A percentile compares a stretch with the other conserved stretches of the same genome.
Conservation (phyloP, 2,329 filamentous ascomycete genomes). For the Cladosporium austrohemisphaericum region DNA sequence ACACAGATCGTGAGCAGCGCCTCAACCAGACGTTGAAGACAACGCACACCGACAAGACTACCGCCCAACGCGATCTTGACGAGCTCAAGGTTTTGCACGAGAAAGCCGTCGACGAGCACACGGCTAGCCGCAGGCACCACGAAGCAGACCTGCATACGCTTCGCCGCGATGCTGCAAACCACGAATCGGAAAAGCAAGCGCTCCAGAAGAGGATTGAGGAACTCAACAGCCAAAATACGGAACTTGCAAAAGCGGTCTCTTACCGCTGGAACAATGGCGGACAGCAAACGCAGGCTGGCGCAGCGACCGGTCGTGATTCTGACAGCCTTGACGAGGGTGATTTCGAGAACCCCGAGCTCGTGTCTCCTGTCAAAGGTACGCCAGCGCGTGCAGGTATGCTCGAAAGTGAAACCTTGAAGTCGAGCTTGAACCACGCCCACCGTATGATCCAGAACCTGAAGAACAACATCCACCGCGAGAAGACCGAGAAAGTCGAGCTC, state of each 20-base stretch:
- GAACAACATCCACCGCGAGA: conserved; percentile 92
- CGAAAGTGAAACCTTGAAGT: conserved; percentile 94
- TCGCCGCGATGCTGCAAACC: conserved; percentile 72
- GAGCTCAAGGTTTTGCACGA: conserved; percentile 78
- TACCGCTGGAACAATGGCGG: conserved; percentile 59
- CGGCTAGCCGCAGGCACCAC: conserved; percentile 71
- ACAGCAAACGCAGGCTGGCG: neutral
- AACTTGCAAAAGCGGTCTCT: conserved; percentile 80
- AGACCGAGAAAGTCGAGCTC: conserved; percentile 96
- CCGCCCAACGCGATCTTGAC: conserved; percentile 80
- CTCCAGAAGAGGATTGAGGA: conserved; percentile 87
- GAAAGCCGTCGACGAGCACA: conserved; percentile 77
- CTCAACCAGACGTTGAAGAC: conserved; percentile 68
- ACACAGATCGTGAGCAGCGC: conserved; percentile 77
- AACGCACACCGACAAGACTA: conserved; percentile 69
- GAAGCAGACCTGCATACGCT: conserved; percentile 83
- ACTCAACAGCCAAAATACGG: conserved; percentile 80
- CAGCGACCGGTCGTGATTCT: conserved; percentile 56
- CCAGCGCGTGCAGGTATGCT: conserved; percentile 77
- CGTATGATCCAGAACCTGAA: conserved; percentile 95
- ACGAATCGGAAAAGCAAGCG: conserved; percentile 72
- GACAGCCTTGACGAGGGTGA: conserved; percentile 56
- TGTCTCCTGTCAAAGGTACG: conserved; percentile 86
- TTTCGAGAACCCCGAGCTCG: conserved; percentile 76
- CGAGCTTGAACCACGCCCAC: conserved; percentile 89